Evolutionary conservation across 495 filamentous ascomycete species (phyloP), one percentile per base, ranked within the genome.

Genomic region (Acidomyces sp.): DNA sequence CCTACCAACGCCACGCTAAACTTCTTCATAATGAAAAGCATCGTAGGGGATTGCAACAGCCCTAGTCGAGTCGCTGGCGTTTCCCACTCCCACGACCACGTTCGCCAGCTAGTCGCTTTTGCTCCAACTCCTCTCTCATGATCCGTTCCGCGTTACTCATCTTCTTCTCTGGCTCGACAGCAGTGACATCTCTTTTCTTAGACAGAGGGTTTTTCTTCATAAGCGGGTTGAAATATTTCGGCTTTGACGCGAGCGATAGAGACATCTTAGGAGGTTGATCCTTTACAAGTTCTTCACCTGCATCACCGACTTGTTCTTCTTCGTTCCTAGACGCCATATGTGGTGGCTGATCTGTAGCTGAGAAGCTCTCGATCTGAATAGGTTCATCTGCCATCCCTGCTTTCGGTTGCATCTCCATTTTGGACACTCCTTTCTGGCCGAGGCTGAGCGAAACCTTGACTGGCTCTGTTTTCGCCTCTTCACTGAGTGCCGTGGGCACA

Each of bases 291-390:
- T 31, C 33, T 11, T 43, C 34, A 10, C 34, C 39, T 3, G 43
- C 30, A 4, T 40, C 25, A 16, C 26, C 33, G 3, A 13, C 15
- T 12, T 5, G 3, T 16, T 30, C 37, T 4, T 43, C 29, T 11
- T 27, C 22, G n/a, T 25, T 19, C n/a, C 23, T 18, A 3, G 17
- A 23, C 34, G 37, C 26, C 6, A 34, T 29, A n/a, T 18, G 20
- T 12, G 55, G 27, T 31, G 64, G 67, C 22, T 51, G 22, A 18
- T 39, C 56, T 37, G 56, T 37, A 17, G 59, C 49, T 18, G 65
- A 53, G 28, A 69, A 67, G 0, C 60, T 59, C 12, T 72, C 80
- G 57, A 94, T 92, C 78, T 9, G 85, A 81, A 41, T 87, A 78
- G 46, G 72, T 70, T 28, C 80, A 66, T 55, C 80, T 29, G 18